A percentile compares a stretch with the other conserved stretches of the same genome.
Evolutionary conservation across 2,329 filamentous ascomycete species (phyloP).

Genomic region (Penicillium janthinellum): DNA sequence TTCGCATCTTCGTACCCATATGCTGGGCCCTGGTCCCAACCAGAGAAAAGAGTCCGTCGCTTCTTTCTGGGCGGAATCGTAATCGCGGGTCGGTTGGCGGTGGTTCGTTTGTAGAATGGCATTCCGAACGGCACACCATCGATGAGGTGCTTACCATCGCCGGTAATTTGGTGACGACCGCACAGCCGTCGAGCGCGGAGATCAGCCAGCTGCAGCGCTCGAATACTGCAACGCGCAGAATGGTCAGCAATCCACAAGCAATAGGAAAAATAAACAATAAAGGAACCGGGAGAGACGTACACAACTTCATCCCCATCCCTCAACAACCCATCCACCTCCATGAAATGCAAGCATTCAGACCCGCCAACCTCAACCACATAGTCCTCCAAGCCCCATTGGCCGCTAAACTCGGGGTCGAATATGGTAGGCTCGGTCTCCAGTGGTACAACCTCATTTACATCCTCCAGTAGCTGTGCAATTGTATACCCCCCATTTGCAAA

Average conservation of each 20-base stretch:
- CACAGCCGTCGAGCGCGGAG: constrained; percentile 70
- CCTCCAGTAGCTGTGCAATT: constrained; percentile 72
- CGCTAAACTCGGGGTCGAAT: constrained; percentile 37
- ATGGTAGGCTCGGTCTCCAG: constrained; percentile 64
- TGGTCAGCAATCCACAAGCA: not conserved
- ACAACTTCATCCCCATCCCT: constrained; percentile 82
- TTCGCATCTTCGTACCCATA: constrained; percentile 10
- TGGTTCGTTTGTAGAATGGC: constrained; percentile 61
- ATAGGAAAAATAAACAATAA: not conserved
- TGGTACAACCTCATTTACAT: constrained; percentile 77
- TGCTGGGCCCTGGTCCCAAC: constrained; percentile 28
- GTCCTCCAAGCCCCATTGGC: constrained; percentile 82
- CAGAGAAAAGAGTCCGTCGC: constrained; percentile 47
- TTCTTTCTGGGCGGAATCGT: constrained; percentile 74
- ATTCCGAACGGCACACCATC: constrained; percentile 85
- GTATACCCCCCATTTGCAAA: constrained; percentile 61
- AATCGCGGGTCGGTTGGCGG: constrained; percentile 65
- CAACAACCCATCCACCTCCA: constrained; percentile 67
- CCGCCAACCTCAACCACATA: constrained; percentile 81
- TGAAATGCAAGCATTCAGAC: constrained; percentile 88
- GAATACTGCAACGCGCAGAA: constrained; percentile 60
- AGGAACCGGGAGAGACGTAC: constrained; percentile 52
- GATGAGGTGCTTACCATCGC: constrained; percentile 75
- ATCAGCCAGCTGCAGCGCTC: constrained; percentile 74
- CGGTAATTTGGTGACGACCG: constrained; percentile 78